phyloP scores from a whole-genome alignment of 2,329 filamentous ascomycete genomes.

The Raffaelea ambrosiae region DNA sequence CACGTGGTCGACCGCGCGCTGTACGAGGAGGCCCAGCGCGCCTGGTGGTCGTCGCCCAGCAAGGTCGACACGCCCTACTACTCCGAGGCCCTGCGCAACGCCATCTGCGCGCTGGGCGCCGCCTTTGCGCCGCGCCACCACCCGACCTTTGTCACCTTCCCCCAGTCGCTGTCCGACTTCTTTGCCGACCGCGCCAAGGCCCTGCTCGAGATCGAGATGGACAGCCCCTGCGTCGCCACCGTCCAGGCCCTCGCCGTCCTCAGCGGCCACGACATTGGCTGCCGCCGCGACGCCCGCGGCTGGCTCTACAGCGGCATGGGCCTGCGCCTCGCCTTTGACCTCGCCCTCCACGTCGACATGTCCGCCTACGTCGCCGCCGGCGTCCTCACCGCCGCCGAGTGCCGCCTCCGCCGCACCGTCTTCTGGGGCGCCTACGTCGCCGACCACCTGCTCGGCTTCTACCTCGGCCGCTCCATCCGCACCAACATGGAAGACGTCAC shows the following conservation, averaged over 20 bases:
- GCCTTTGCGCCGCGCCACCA: slow-evolving; percentile 20
- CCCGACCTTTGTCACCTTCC: slow-evolving; percentile 16
- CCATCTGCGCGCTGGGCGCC: slow-evolving; percentile 23
- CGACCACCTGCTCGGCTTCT: slow-evolving; percentile 26
- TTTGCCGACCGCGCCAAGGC: slow-evolving; percentile 34
- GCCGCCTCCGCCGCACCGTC: slow-evolving; percentile 26
- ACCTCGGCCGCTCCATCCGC: slow-evolving; percentile 29
- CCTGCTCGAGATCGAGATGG: slow-evolving; percentile 36
- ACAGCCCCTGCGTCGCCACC: slow-evolving; percentile 36
- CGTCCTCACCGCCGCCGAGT: slow-evolving; percentile 27
- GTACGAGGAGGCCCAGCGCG: slow-evolving; percentile 11
- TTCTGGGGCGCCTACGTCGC: slow-evolving; percentile 35
- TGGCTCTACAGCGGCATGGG: slow-evolving; percentile 40
- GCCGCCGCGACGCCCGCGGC: slow-evolving; percentile 32
- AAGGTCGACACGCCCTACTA: slow-evolving; percentile 10
- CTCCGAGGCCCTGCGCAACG: slow-evolving; percentile 12
- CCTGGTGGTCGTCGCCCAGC: neutral
- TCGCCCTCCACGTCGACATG: slow-evolving; percentile 32
- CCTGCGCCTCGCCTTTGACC: slow-evolving; percentile 33
- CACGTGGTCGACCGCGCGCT: slow-evolving; percentile 33
- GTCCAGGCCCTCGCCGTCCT: slow-evolving; percentile 36
- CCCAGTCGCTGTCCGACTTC: slow-evolving; percentile 24
- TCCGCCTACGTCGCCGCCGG: slow-evolving; percentile 28
- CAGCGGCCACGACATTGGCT: slow-evolving; percentile 33
- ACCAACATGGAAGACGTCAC: slow-evolving; percentile 30